phyloP scores from a whole-genome alignment of 352 stramenopile species.

The Globisporangium abappressorium region DNA sequence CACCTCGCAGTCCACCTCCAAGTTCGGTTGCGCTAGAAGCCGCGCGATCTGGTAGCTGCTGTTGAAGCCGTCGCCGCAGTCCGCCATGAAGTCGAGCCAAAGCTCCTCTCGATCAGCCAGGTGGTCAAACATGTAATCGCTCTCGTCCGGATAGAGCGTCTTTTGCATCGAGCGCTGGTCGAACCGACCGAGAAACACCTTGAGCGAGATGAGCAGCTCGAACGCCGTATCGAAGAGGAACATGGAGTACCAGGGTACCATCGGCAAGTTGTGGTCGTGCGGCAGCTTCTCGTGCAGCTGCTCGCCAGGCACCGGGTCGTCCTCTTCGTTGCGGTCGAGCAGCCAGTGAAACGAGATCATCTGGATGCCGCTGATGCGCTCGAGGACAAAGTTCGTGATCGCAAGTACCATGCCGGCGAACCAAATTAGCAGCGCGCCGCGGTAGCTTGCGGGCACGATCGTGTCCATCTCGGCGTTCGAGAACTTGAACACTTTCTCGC shows the following conservation, averaged over 20 bases:
- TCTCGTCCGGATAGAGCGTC: conserved; percentile 66
- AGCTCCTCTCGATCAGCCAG: conserved; percentile 70
- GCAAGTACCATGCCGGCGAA: conserved; percentile 74
- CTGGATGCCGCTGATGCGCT: conserved; percentile 74
- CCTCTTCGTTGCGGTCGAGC: conserved; percentile 35
- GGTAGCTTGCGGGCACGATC: conserved; percentile 74
- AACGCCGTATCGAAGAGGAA: conserved; percentile 91
- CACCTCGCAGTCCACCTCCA: conserved; percentile 71
- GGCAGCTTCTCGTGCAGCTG: conserved; percentile 60
- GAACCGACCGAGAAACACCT: conserved; percentile 91
- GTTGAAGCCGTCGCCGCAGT: conserved; percentile 93
- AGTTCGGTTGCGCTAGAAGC: conserved; percentile 84
- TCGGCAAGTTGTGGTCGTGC: conserved; percentile 74
- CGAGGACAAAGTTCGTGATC: conserved; percentile 83
- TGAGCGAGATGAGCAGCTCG: conserved; percentile 90
- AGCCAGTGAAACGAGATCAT: conserved; percentile 84
- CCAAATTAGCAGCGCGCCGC: conserved; percentile 81
- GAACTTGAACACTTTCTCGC: conserved; percentile 75
- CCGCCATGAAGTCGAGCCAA: conserved; percentile 95
- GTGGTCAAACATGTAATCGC: conserved; percentile 84
- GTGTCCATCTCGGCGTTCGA: conserved; percentile 47
- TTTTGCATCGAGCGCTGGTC: conserved; percentile 91
- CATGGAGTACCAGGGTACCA: conserved; percentile 95
- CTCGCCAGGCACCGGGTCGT: conserved; percentile 40
- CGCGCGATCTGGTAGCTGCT: conserved; percentile 92